phyloP scores from a whole-genome alignment of 371 early-diverging fungal genomes.

The Thermomucor indicae-seudaticae region DNA sequence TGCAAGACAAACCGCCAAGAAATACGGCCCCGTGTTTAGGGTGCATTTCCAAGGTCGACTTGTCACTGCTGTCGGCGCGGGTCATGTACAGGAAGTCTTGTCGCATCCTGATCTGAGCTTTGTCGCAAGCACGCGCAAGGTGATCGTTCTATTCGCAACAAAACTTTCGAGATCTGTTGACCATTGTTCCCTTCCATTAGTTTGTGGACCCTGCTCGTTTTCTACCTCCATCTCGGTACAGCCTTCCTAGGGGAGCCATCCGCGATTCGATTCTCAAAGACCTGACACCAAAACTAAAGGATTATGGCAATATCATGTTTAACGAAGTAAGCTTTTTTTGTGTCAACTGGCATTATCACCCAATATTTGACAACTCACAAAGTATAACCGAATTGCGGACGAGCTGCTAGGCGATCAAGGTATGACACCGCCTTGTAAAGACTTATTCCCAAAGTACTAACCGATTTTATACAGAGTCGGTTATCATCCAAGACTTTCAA shows the following conservation, averaged over 20 bases:
- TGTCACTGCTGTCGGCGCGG: slow-evolving; percentile 16
- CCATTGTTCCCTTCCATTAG: not conserved
- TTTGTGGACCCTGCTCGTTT: not conserved
- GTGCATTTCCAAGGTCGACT: slow-evolving; percentile 10
- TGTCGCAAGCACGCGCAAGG: slow-evolving; percentile 11
- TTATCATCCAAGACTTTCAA: not conserved
- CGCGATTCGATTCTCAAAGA: too few species aligned
- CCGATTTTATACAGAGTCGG: not conserved
- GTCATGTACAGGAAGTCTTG: slow-evolving; percentile 19
- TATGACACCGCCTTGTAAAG: too few species aligned
- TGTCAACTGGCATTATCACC: too few species aligned
- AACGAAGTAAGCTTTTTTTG: too few species aligned
- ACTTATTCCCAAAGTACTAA: too few species aligned
- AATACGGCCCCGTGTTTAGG: slow-evolving; percentile 10
- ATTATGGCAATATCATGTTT: too few species aligned
- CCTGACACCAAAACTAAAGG: too few species aligned
- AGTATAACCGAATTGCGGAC: too few species aligned
- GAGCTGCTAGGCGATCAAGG: too few species aligned
- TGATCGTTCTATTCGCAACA: not conserved
- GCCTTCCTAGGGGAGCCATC: too few species aligned
- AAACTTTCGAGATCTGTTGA: not conserved
- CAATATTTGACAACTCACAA: too few species aligned
- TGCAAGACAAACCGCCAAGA: slow-evolving; percentile 1
- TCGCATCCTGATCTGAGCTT: slow-evolving; percentile 21
- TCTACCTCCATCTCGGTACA: not conserved